Conservation (phyloP, 1,284 basidiomycete species). For the Malassezia furfur region DNA sequence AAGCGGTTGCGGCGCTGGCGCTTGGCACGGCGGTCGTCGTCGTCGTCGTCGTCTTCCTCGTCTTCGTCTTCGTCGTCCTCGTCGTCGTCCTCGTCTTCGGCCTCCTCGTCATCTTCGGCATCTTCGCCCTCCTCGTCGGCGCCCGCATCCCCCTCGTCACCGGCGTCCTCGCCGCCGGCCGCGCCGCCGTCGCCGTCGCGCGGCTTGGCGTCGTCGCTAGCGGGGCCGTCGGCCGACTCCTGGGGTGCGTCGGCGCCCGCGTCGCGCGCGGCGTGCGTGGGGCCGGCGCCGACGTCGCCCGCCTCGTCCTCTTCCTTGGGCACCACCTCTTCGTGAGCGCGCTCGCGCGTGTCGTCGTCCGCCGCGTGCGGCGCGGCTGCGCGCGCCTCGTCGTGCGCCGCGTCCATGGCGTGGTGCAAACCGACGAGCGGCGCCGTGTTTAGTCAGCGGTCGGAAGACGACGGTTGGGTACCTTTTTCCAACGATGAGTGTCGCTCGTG, state of each 20-base stretch:
- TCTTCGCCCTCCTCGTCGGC: constrained; percentile 22
- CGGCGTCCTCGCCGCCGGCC: not conserved
- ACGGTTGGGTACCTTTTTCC: not conserved
- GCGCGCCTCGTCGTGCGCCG: not conserved
- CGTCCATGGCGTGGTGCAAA: constrained; percentile 4
- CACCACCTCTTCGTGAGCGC: not conserved
- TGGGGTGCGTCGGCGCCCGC: not conserved
- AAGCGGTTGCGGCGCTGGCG: constrained; percentile 58
- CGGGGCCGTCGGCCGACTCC: not conserved
- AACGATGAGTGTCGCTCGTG: constrained; percentile 17
- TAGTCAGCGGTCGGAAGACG: constrained; percentile 9
- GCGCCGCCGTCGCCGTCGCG: not conserved
- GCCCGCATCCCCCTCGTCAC: not conserved
- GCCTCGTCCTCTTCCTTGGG: not conserved
- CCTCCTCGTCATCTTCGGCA: constrained; percentile 27
- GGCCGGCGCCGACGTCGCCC: no score
- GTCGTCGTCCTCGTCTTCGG: constrained; percentile 38
- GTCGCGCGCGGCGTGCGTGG: no score
- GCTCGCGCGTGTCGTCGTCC: not conserved
- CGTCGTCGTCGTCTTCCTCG: constrained; percentile 25
- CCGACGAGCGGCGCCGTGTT: not conserved
- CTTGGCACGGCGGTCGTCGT: constrained; percentile 24
- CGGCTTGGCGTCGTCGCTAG: not conserved
- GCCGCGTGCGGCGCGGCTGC: not conserved
- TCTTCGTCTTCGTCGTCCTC: constrained; percentile 38